A percentile compares a stretch with the other conserved stretches of the same genome.
These are phyloP conservation scores for Peronospora belbahrii DNA, from an alignment of 352 stramenopile genomes.

Conservation along the genomic window DNA sequence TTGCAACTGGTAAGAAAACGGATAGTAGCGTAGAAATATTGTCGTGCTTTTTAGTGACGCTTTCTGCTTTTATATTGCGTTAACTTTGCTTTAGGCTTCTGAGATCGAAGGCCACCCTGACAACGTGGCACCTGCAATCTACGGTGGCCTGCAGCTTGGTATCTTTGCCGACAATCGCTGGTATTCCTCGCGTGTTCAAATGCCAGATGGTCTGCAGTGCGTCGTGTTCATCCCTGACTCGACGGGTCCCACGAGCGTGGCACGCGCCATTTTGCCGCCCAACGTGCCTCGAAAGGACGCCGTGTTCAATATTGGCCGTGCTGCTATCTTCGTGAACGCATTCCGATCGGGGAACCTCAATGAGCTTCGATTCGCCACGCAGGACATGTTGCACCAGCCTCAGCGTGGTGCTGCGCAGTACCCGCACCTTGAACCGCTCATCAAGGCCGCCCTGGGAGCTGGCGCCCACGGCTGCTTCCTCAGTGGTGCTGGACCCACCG, in stretches of 20 bases:
- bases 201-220: conserved; percentile 93
- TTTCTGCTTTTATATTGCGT: conserved; percentile 1
- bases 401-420: conserved; percentile 93
- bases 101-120: conserved; percentile 98
- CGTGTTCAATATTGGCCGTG: conserved; percentile 95
- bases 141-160: conserved; percentile 95
- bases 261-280: conserved; percentile 87
- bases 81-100: conserved; percentile 48
- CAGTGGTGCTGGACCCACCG: conserved; percentile 94
- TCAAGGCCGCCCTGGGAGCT: conserved; percentile 92
- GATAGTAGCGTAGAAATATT: neutral
- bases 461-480: conserved; percentile 94
- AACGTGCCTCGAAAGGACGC: conserved; percentile 89
- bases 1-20: conserved; percentile 84
- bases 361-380: conserved; percentile 91
- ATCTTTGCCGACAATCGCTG: conserved; percentile 92
- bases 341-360: conserved; percentile 95
- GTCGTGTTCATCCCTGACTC: conserved; percentile 98
- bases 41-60: no score
- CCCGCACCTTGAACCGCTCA: conserved; percentile 94
- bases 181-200: conserved; percentile 94
- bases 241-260: conserved; percentile 91
- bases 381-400: conserved; percentile 94
- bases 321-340: conserved; percentile 96
- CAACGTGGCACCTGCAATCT: conserved; percentile 98